Percentiles rank a stretch among this genome's conserved stretches.
phyloP scores from a whole-genome alignment of 2,329 filamentous ascomycete genomes.

The Penicillium sp. region DNA sequence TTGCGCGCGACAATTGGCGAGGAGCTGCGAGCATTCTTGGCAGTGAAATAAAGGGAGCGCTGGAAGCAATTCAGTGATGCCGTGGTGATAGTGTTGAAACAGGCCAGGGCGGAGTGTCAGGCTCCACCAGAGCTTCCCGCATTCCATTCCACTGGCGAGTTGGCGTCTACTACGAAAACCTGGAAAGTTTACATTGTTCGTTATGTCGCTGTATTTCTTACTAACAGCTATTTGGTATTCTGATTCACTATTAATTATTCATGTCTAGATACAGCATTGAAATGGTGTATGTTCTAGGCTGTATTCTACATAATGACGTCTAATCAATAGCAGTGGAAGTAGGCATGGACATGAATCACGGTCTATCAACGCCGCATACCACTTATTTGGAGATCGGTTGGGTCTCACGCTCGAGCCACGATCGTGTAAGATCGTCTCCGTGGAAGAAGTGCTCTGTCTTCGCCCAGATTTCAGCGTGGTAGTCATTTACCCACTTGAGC shows the following conservation, averaged over 20 bases:
- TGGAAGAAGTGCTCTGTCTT: slow-evolving; percentile 79
- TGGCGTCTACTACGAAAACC: neutral
- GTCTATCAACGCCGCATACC: neutral
- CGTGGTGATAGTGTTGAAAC: slow-evolving; percentile 7
- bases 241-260: neutral
- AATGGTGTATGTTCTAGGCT: neutral
- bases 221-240: neutral
- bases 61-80: slow-evolving; percentile 1
- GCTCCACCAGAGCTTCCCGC: slow-evolving; percentile 28
- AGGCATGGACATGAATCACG: neutral
- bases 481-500: slow-evolving; percentile 82
- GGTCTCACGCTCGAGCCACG: slow-evolving; percentile 88
- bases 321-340: neutral
- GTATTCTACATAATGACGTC: neutral
- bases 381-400: slow-evolving; percentile 53
- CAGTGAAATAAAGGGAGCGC: neutral
- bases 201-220: neutral
- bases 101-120: slow-evolving; percentile 10
- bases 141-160: slow-evolving; percentile 14
- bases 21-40: slow-evolving; percentile 28
- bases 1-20: slow-evolving; percentile 18
- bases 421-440: slow-evolving; percentile 66
- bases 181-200: neutral
- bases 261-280: neutral
- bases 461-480: slow-evolving; percentile 74